Percentiles rank a stretch among this genome's conserved stretches.
Evolutionary conservation across 2,329 filamentous ascomycete genomes (phyloP).

Genomic region (Arachnopeziza araneosa): DNA sequence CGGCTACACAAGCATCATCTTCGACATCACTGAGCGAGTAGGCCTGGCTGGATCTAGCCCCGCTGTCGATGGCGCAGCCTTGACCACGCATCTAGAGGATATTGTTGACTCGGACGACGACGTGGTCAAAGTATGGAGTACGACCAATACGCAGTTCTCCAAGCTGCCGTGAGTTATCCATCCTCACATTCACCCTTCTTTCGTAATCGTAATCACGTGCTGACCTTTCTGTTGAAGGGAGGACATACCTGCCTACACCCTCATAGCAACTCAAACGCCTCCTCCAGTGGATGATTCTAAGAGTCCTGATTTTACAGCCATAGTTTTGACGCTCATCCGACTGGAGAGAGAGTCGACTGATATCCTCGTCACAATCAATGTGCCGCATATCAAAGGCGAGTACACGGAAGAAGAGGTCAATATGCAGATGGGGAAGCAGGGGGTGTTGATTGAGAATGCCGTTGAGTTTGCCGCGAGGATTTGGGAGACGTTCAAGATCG

Average conservation of each 20-base stretch:
- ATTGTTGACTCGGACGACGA: slow-evolving; percentile 60
- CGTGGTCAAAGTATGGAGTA: slow-evolving; percentile 60
- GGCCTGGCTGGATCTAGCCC: slow-evolving; percentile 46
- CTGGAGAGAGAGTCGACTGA: slow-evolving; percentile 73
- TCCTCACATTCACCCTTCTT: neutral
- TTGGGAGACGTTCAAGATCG: slow-evolving; percentile 68
- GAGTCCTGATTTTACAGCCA: slow-evolving; percentile 57
- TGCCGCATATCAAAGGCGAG: slow-evolving; percentile 73
- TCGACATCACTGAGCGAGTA: slow-evolving; percentile 85
- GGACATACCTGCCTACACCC: slow-evolving; percentile 57
- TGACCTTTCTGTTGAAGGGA: slow-evolving; percentile 31
- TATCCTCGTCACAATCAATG: slow-evolving; percentile 79
- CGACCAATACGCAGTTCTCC: slow-evolving; percentile 54
- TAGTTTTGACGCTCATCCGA: slow-evolving; percentile 72
- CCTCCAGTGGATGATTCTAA: slow-evolving; percentile 29
- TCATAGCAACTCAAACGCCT: slow-evolving; percentile 61
- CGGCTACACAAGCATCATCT: slow-evolving; percentile 80
- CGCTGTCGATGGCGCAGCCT: slow-evolving; percentile 63
- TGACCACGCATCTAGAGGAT: slow-evolving; percentile 64
- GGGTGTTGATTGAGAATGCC: slow-evolving; percentile 61
- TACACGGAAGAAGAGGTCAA: slow-evolving; percentile 70
- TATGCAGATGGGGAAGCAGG: slow-evolving; percentile 57
- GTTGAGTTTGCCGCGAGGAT: slow-evolving; percentile 64
- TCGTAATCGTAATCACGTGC: slow-evolving; percentile 19
- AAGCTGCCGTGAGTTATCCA: slow-evolving; percentile 37